Base-by-base conservation (phyloP, 1,284 basidiomycete genomes). In the Boletus sp. region DNA sequence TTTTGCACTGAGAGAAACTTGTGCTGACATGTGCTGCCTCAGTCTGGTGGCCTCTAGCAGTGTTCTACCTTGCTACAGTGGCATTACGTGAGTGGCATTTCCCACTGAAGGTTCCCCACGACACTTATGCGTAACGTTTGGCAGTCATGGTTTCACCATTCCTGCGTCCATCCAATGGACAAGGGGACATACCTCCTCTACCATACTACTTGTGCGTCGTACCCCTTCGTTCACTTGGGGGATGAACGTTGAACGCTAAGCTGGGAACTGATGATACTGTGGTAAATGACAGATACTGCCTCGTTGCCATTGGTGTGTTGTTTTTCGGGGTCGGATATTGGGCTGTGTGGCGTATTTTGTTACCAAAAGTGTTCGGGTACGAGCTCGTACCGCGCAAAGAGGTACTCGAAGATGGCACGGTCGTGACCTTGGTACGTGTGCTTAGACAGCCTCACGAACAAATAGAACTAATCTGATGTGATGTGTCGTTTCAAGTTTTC, bases 31-130 rank as follows among this genome's bases (percentile, higher is more conserved):
- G 4, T 1, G 6, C 39, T 42, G 1, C 35, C 13, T 11, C 44
- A 84, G 82, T 84, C 1, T 85, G 84, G 84, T 78, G 73, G 70
- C 83, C 83, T 3, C 58, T 86, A 4, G 82, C 80, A 0, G 66
- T 79, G 1, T 84, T 86, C 64, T 86, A 83, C 75, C 68, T 84
- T 3, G 80, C 75, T 12, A 79, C 79, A 3, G 75, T 81, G 0
- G 65, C 76, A 6, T 84, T 85, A 72, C 70, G 83, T 85, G 56
- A 57, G 78, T 65, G 4, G 16, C 31, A 1, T 11, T 1, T 35
- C 33, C 1, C 3, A 3, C 24, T 24, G 24, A 15, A 4, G 18
- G 43, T 3, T n/a, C 2, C n/a, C 4, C 4, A 9, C 8, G 35
- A 46, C 9, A 7, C 42, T 55, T 5, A 58, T 24, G 6, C n/a